Evolutionary conservation across 2,329 filamentous ascomycete species (phyloP).

Genomic region (Raffaelea albimanens): DNA sequence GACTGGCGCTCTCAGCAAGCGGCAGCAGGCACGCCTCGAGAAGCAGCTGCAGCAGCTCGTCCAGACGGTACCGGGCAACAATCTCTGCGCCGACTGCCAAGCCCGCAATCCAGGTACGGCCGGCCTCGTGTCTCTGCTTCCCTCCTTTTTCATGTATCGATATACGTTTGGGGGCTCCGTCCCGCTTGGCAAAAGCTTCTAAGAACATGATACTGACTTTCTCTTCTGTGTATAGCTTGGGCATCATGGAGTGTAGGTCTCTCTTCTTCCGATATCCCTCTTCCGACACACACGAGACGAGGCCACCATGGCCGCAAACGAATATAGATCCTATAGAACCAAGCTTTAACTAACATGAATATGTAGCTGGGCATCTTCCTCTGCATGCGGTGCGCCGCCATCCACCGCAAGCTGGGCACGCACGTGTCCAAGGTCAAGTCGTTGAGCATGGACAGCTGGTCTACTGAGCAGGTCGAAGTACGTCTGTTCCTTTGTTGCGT

Average conservation of each 20-base stretch:
- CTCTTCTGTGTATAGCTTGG: constrained; percentile 55
- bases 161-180: constrained; percentile 4
- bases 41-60: constrained; percentile 83
- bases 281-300: too few species aligned
- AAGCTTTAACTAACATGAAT: background rate
- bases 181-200: background rate
- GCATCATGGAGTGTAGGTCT: constrained; percentile 86
- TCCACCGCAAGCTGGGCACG: constrained; percentile 93
- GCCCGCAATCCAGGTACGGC: constrained; percentile 79
- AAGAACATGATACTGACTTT: constrained; percentile 2
- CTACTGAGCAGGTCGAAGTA: constrained; percentile 92
- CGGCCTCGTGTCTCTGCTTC: background rate
- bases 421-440: constrained; percentile 99
- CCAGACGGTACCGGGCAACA: constrained; percentile 75
- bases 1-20: constrained; percentile 76
- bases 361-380: constrained; percentile 82
- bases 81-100: constrained; percentile 86
- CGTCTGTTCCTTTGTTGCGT: constrained; percentile 19
- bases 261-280: background rate
- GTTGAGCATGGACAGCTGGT: constrained; percentile 96
- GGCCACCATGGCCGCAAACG: too few species aligned
- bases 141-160: too few species aligned
- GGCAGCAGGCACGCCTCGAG: constrained; percentile 96
- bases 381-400: constrained; percentile 91
- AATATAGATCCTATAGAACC: too few species aligned